Percentiles rank a stretch among this genome's conserved stretches.
Evolutionary conservation across 2,329 filamentous ascomycete genomes (phyloP).

Genomic region (Sporothrix brasiliensis): DNA sequence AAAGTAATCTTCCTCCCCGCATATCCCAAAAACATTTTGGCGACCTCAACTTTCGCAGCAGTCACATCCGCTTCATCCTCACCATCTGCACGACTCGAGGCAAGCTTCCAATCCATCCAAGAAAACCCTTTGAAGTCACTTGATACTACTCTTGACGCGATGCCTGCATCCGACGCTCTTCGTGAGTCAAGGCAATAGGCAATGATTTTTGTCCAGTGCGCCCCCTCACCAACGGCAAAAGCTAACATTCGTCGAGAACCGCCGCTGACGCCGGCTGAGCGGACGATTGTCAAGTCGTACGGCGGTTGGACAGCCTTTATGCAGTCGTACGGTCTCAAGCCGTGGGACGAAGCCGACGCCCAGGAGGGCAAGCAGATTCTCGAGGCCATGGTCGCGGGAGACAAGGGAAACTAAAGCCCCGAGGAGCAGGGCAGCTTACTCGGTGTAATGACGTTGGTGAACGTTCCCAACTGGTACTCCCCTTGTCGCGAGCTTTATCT

Average conservation of each 20-base stretch:
- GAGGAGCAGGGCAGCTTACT: background rate
- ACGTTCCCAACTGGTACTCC: background rate
- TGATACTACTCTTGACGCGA: background rate
- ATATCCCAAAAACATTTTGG: no score
- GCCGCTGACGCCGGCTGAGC: slow-evolving; percentile 18
- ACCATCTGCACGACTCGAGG: no score
- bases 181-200: no score
- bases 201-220: no score
- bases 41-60: no score
- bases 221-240: no score
- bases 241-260: slow-evolving; percentile 21
- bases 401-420: background rate
- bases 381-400: background rate
- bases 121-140: background rate
- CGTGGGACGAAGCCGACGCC: slow-evolving; percentile 22
- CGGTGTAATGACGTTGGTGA: background rate
- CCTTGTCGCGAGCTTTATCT: background rate
- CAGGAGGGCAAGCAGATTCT: slow-evolving; percentile 24
- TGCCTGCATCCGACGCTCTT: slow-evolving; percentile 15
- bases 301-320: slow-evolving; percentile 30
- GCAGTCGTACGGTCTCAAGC: slow-evolving; percentile 25
- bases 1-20: no score
- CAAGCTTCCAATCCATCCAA: no score
- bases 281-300: slow-evolving; percentile 22
- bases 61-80: no score